phyloP scores from a whole-genome alignment of 2,329 filamentous ascomycete species.

The Camillea tinctor region DNA sequence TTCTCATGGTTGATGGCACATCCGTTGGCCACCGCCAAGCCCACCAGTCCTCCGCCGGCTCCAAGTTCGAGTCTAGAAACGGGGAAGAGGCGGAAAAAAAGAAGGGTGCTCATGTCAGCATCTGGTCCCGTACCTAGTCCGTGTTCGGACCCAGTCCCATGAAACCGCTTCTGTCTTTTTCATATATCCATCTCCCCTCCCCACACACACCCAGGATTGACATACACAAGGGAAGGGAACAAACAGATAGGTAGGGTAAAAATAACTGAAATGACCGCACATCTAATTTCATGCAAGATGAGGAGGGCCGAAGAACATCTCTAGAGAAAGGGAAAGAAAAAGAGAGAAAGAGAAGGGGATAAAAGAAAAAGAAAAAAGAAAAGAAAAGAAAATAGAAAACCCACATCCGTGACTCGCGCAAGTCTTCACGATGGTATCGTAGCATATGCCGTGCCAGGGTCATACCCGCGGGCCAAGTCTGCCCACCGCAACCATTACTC shows the following conservation, averaged over 20 bases:
- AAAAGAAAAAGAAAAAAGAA: neutral
- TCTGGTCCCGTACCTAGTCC: neutral
- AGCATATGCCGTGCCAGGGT: slow-evolving; percentile 84
- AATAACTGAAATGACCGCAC: neutral
- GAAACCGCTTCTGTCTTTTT: neutral
- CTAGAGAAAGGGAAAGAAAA: too few relatives aligned
- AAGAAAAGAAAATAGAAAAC: slow-evolving; percentile 33
- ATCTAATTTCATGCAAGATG: slow-evolving; percentile 6
- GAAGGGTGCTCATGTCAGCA: slow-evolving; percentile 7
- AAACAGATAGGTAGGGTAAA: too few relatives aligned
- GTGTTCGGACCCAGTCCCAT: neutral
- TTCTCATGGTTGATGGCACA: slow-evolving; percentile 45
- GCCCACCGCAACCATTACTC: slow-evolving; percentile 83
- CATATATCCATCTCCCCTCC: neutral
- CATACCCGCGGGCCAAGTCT: slow-evolving; percentile 93
- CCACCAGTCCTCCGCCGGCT: slow-evolving; percentile 86
- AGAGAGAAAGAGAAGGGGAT: neutral
- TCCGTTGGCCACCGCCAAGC: slow-evolving; percentile 58
- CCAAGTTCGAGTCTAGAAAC: slow-evolving; percentile 77
- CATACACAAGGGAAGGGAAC: neutral
- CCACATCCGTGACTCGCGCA: slow-evolving; percentile 71
- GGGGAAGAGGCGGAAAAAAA: slow-evolving; percentile 8
- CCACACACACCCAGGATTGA: neutral
- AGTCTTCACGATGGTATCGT: slow-evolving; percentile 62
- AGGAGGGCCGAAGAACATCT: neutral